Base-by-base conservation (phyloP, 169 alveolate species). In the Amoebophrya sp. region DNA sequence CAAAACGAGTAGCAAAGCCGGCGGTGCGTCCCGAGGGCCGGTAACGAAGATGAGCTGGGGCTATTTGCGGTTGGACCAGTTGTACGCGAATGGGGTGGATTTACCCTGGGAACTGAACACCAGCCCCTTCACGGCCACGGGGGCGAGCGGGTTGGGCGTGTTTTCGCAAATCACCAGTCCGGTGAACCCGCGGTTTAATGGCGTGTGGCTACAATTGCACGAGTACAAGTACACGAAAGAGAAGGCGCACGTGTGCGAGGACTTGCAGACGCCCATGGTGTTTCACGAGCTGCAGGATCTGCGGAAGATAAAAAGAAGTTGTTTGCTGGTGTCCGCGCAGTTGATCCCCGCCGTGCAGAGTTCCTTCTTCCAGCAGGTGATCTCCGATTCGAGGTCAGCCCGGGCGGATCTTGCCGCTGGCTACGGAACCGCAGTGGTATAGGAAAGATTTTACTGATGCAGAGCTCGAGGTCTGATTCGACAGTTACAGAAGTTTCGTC, bases 261-360 rank as follows among this genome's bases (percentile, higher is more conserved):
- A 66, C 32, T n/a, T 66, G 39, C 38, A 18, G 83, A 66, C 83
- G 35, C 83, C 83, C 38, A 66, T 66, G 83, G 83, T 66, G 83
- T 66, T 25, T 25, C 35, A 66, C 83, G 83, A 66, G 35, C 35
- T 66, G 83, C 83, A 66, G 32, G 83, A 66, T 25, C 35, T 66
- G 83, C 29, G 83, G 83, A 66, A n/a, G 35, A 66, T 18, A 66
- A 66, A 66, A 25, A n/a, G 18, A 3, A n/a, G 39, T 25, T 12
- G 83, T 25, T 25, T 66, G 35, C 83, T 66, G 35, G 83, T 66
- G 35, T 66, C 83, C 35, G 83, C 83, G 83, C 38, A 66, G 83
- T 25, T 66, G 39, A 25, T 66, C 23, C 2, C 23, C 12, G 54
- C 54, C 2, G 12, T 41, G 2, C 54, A 2, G 54, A 12, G 54